phyloP scores from a whole-genome alignment of 352 stramenopile genomes.

The Phytophthora brassicae region DNA sequence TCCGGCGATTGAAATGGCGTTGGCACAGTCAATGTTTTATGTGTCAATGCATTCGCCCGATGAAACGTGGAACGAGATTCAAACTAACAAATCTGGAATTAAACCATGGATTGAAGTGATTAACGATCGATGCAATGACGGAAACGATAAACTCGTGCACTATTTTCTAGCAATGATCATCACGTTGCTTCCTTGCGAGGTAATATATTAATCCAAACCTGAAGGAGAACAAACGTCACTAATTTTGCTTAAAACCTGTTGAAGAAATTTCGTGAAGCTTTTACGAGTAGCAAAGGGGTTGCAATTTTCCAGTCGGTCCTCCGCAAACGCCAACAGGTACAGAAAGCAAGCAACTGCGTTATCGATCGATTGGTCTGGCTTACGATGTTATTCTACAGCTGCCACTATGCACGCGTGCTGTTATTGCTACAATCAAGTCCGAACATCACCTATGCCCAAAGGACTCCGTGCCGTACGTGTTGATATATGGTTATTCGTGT shows the following conservation, averaged over 20 bases:
- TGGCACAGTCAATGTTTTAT: constrained; percentile 23
- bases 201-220: neutral
- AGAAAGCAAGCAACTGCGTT: neutral
- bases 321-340: constrained; percentile 14
- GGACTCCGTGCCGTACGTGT: constrained; percentile 12
- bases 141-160: constrained; percentile 17
- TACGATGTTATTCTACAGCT: constrained; percentile 12
- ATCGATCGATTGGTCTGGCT: neutral
- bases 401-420: constrained; percentile 1
- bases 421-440: constrained; percentile 13
- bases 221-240: neutral
- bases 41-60: constrained; percentile 21
- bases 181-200: constrained; percentile 17
- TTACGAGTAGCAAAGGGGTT: constrained; percentile 5
- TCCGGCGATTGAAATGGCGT: constrained; percentile 9
- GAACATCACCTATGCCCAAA: neutral
- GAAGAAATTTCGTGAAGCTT: constrained; percentile 12
- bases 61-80: constrained; percentile 22
- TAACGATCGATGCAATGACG: constrained; percentile 7
- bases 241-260: neutral
- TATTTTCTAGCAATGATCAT: constrained; percentile 21
- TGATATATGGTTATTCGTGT: neutral
- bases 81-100: constrained; percentile 6
- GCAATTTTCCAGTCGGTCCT: constrained; percentile 12
- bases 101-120: constrained; percentile 18